Base-by-base conservation (phyloP, 805 yeast species). In the Myxozyma neotropica region DNA sequence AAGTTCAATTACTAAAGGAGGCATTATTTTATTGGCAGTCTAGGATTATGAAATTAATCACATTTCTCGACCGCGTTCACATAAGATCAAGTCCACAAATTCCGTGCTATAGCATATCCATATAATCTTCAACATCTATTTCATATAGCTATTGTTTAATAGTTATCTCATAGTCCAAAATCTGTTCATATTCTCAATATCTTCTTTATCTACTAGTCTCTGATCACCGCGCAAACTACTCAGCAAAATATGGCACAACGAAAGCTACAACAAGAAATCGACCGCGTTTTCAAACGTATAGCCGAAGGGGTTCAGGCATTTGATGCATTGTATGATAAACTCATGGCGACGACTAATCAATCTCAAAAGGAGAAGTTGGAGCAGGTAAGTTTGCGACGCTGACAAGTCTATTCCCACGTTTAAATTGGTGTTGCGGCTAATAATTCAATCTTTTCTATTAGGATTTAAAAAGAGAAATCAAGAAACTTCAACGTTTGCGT, bases 341-440 rank as follows among this genome's bases (percentile, higher is more conserved):
- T 93, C 39, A 87, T 85, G 73, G 80, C 81, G 53, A 84, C 95
- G 49, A 92, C 90, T 64, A 87, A 87, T 68, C 87, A 83, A 65
- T 85, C 96, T 2, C 96, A 92, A 72, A 88, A 93, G 76, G 98
- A 93, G 72, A 93, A 93, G 73, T 80, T 94, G 58, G 99, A 94
- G 73, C 81, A 85, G 67, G 70, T 66, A 35, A 5, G 66, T 57
- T 21, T 19, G n/a, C 4, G 5, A 15, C 24, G 40, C 55, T 39
- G 7, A 23, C 24, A 8, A 42, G 15, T 19, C n/a, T n/a, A n/a
- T n/a, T n/a, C n/a, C n/a, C n/a, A n/a, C n/a, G n/a, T n/a, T n/a
- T n/a, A n/a, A n/a, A n/a, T n/a, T n/a, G n/a, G n/a, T n/a, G n/a
- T n/a, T n/a, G n/a, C 29, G 19, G 55, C 35, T 45, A 26, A n/a